Percentiles rank a stretch among this genome's conserved stretches.
phyloP scores from a whole-genome alignment of 2,329 filamentous ascomycete genomes.

The Talaromyces sp. region DNA sequence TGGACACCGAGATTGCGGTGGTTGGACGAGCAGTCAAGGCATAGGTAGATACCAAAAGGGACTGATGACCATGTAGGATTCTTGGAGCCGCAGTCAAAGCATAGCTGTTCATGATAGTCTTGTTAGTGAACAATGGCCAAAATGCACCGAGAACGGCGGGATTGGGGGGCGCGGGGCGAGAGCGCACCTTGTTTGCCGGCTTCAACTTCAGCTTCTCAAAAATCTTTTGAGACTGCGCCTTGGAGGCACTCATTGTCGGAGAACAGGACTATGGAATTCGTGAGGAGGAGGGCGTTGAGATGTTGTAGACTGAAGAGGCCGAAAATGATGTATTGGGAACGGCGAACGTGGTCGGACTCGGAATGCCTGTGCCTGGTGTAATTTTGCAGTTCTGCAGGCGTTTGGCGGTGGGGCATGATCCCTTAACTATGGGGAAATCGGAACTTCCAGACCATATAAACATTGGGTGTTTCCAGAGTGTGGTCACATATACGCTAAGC shows the following conservation, averaged over 20 bases:
- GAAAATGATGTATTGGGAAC: constrained; percentile 28
- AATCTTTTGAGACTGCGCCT: constrained; percentile 93
- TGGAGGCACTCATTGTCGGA: constrained; percentile 69
- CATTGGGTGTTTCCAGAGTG: background rate
- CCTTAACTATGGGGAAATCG: constrained; percentile 3
- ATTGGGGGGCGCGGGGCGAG: constrained; percentile 29
- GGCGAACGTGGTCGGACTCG: constrained; percentile 43
- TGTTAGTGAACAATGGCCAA: constrained; percentile 20
- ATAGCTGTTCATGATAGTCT: constrained; percentile 64
- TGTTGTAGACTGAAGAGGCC: constrained; percentile 22
- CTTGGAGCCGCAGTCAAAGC: constrained; percentile 97
- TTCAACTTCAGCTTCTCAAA: constrained; percentile 97
- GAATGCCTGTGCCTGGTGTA: constrained; percentile 24
- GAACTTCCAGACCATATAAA: background rate
- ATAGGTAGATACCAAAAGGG: constrained; percentile 95
- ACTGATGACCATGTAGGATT: constrained; percentile 99
- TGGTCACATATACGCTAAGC: background rate
- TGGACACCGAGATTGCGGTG: constrained; percentile 98
- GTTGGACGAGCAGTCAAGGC: constrained; percentile 95
- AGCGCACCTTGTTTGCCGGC: constrained; percentile 84
- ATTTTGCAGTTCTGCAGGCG: constrained; percentile 24
- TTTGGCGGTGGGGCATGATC: constrained; percentile 10
- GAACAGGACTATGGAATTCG: constrained; percentile 7
- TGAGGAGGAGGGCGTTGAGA: constrained; percentile 15
- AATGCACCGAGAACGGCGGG: constrained; percentile 14